These are phyloP conservation scores for Pythium phragmitis DNA, from an alignment of 352 stramenopile species.

Conservation along the genomic window DNA sequence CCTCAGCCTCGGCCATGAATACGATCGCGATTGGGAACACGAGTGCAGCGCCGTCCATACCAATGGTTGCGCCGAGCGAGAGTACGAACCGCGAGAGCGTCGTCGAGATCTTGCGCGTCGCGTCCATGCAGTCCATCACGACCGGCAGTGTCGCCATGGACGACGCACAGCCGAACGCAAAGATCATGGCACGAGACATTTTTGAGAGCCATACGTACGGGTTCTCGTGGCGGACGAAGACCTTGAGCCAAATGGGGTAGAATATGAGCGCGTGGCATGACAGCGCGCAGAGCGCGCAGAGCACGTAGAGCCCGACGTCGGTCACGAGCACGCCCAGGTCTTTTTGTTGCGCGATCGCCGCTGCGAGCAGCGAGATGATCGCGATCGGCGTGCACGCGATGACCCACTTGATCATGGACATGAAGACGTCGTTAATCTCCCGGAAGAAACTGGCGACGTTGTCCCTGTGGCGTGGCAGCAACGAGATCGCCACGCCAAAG, in stretches of 20 bases:
- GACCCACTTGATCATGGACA: slow-evolving; percentile 39
- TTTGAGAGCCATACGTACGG: slow-evolving; percentile 34
- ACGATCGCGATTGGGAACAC: slow-evolving; percentile 37
- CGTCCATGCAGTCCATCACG: slow-evolving; percentile 37
- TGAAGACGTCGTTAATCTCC: slow-evolving; percentile 38
- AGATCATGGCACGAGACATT: slow-evolving; percentile 35
- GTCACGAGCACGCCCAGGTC: slow-evolving; percentile 34
- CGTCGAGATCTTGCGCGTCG: slow-evolving; percentile 3
- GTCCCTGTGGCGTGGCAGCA: slow-evolving; percentile 7
- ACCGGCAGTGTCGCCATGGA: slow-evolving; percentile 49
- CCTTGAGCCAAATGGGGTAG: slow-evolving; percentile 28
- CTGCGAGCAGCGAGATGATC: slow-evolving; percentile 40
- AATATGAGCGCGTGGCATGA: slow-evolving; percentile 36
- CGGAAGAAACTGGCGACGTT: slow-evolving; percentile 12
- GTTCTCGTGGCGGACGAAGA: slow-evolving; percentile 13
- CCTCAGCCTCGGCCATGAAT: slow-evolving; percentile 38
- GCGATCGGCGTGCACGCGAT: slow-evolving; percentile 44
- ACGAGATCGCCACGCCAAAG: slow-evolving; percentile 14
- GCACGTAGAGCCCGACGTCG: slow-evolving; percentile 40
- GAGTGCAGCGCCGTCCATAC: slow-evolving; percentile 34
- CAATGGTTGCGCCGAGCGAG: slow-evolving; percentile 33
- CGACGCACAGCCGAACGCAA: slow-evolving; percentile 40
- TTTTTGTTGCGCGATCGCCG: slow-evolving; percentile 28
- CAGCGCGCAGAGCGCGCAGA: slow-evolving; percentile 28
- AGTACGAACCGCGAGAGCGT: slow-evolving; percentile 37